phyloP scores from a whole-genome alignment of 257 asterid species.

The Solanum pennellii region DNA sequence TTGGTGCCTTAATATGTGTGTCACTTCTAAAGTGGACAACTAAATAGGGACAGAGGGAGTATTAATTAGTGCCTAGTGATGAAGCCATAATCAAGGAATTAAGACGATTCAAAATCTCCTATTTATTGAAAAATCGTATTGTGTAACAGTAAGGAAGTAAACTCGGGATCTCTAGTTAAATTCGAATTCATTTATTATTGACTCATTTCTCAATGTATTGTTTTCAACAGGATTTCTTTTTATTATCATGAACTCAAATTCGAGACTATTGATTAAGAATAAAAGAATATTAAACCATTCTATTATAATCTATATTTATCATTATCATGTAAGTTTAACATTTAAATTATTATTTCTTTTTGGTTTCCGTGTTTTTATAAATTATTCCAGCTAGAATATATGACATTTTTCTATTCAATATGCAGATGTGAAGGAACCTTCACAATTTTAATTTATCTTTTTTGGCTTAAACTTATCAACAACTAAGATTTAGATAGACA shows the following conservation, averaged over 20 bases:
- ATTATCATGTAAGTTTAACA: not conserved
- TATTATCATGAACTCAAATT: not conserved
- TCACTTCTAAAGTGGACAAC: too few species aligned
- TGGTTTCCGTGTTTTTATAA: not conserved
- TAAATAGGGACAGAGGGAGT: too few species aligned
- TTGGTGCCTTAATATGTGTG: too few species aligned
- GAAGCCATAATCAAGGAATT: not conserved
- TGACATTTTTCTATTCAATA: not conserved
- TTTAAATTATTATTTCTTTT: not conserved
- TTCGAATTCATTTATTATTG: not conserved
- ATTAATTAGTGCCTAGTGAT: not conserved
- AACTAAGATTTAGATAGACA: not conserved
- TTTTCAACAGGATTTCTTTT: not conserved
- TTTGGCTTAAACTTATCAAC: not conserved
- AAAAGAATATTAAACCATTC: fast-evolving
- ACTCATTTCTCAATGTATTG: fast-evolving
- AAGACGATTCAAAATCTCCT: not conserved
- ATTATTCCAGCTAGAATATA: not conserved
- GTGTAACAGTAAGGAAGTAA: not conserved
- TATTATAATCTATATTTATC: not conserved
- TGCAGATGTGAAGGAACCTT: not conserved
- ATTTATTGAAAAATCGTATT: not conserved
- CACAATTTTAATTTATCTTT: not conserved
- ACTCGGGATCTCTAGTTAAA: not conserved
- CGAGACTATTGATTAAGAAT: not conserved